Evolutionary conservation across 768 basidiomycete genomes (phyloP).

Genomic region (Ramaria sp.): DNA sequence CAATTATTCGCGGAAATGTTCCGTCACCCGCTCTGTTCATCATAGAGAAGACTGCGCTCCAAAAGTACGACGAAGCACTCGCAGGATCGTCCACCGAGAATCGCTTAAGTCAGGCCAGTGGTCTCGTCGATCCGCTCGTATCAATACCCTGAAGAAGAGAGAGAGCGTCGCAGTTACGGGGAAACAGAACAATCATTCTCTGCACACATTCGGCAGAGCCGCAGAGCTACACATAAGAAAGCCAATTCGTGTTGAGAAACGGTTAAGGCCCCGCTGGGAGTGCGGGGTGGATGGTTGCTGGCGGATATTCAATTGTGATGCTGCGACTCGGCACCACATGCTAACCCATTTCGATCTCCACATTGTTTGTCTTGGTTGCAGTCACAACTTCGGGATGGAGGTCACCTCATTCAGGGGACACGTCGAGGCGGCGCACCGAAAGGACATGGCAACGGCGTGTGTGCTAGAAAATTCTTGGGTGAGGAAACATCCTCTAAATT

Average conservation of each 20-base stretch:
- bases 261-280: neutral
- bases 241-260: neutral
- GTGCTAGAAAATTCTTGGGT: neutral
- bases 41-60: too few species aligned
- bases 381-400: neutral
- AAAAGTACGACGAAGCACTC: too few species aligned
- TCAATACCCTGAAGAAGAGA: neutral
- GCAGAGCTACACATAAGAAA: neutral
- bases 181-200: neutral
- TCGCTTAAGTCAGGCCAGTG: neutral
- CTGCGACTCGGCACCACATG: neutral
- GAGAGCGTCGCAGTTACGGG: neutral
- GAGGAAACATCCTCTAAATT: neutral
- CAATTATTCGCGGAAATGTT: too few species aligned
- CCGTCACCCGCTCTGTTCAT: too few species aligned
- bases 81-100: neutral
- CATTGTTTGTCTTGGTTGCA: neutral
- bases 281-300: neutral
- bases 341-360: neutral
- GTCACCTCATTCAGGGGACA: neutral
- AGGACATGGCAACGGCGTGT: neutral
- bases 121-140: too few species aligned
- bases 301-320: neutral
- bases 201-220: neutral
- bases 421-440: neutral